Percentiles rank a stretch among this genome's conserved stretches.
Conservation (phyloP, 2,329 filamentous ascomycete genomes). For the Penicillium sp. region DNA sequence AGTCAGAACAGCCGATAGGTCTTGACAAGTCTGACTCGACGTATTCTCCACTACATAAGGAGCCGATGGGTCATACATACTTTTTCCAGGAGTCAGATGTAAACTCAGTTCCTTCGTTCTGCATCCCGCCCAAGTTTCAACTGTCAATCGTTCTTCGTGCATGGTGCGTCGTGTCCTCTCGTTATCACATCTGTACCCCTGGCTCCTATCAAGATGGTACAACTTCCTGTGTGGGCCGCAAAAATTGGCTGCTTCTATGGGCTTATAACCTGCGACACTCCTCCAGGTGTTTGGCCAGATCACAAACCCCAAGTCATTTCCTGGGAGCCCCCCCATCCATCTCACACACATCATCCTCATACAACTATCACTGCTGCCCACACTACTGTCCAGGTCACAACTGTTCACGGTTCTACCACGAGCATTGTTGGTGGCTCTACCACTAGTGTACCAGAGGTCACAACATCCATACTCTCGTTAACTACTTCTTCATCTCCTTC, state of each 20-base stretch:
- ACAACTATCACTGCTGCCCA: slow-evolving; percentile 9
- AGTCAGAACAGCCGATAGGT: slow-evolving; percentile 18
- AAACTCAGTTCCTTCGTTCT: slow-evolving; percentile 12
- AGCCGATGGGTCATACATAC: slow-evolving; percentile 10
- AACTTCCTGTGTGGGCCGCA: slow-evolving; percentile 22
- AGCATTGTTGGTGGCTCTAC: neutral
- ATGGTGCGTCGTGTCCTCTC: slow-evolving; percentile 12
- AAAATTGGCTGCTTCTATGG: slow-evolving; percentile 32
- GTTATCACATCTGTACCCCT: slow-evolving; percentile 9
- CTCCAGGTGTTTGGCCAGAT: slow-evolving; percentile 31
- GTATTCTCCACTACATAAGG: slow-evolving; percentile 13
- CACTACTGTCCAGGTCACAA: neutral
- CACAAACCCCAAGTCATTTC: slow-evolving; percentile 27
- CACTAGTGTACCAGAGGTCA: neutral
- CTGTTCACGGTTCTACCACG: neutral
- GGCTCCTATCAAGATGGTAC: slow-evolving; percentile 26
- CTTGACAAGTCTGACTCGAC: neutral
- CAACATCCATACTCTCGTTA: slow-evolving; percentile 8
- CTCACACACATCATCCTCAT: neutral
- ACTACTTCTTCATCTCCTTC: slow-evolving; percentile 8
- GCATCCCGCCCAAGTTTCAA: slow-evolving; percentile 7
- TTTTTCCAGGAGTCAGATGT: slow-evolving; percentile 2
- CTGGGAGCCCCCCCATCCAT: slow-evolving; percentile 15
- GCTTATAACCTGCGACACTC: slow-evolving; percentile 35
- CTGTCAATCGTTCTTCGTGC: slow-evolving; percentile 14